Conservation (phyloP, 2,329 filamentous ascomycete species). For the Reticulascus tulasneorum region DNA sequence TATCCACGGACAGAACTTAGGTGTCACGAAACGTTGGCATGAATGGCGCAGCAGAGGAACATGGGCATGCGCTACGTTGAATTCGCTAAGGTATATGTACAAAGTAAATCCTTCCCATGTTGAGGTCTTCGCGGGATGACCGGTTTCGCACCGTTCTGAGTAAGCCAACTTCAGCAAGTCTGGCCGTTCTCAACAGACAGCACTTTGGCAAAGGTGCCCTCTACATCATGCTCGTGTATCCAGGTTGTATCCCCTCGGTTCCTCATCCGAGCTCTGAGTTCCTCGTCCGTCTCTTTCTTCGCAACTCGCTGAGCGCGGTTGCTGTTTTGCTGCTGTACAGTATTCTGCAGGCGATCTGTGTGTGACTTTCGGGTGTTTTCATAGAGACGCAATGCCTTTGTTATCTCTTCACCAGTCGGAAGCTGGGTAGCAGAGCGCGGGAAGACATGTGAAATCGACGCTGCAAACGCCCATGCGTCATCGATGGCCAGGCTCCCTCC, state of each 20-base stretch:
- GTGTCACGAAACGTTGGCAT: too few relatives aligned
- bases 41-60: too few relatives aligned
- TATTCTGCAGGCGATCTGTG: conserved; percentile 29
- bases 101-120: too few relatives aligned
- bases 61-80: too few relatives aligned
- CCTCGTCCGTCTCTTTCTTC: conserved; percentile 29
- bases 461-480: conserved; percentile 36
- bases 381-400: conserved; percentile 31
- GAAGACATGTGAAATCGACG: conserved; percentile 32
- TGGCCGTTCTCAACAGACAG: conserved; percentile 6
- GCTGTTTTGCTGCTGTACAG: conserved; percentile 27
- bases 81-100: too few relatives aligned
- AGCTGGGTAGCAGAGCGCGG: conserved; percentile 7
- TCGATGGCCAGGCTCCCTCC: conserved; percentile 36
- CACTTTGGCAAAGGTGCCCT: conserved; percentile 25
- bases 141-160: too few relatives aligned
- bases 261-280: conserved; percentile 29
- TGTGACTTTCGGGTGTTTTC: conserved; percentile 38
- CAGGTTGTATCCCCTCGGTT: conserved; percentile 33
- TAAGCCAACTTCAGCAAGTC: too few relatives aligned
- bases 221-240: conserved; percentile 44
- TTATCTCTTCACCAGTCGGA: conserved; percentile 17
- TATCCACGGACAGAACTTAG: too few relatives aligned
- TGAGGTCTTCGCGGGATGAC: too few relatives aligned
- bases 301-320: conserved; percentile 19